These are phyloP conservation scores for Carallia pectinifolia DNA, from an alignment of 345 rosid genomes.

Conservation along the genomic window DNA sequence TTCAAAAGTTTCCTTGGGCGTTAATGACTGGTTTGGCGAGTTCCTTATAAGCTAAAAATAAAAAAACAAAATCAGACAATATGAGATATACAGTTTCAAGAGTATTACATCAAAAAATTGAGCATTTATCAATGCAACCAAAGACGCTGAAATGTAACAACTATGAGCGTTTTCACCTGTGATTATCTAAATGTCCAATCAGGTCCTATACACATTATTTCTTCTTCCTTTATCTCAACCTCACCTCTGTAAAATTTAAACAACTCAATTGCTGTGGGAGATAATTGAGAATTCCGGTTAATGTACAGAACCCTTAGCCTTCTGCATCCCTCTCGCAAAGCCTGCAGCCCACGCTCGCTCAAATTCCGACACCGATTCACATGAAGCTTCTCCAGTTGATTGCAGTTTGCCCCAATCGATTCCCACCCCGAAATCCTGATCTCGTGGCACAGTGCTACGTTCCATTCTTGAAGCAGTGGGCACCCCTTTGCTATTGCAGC, in stretches of 20 bases:
- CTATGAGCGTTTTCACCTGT: background rate
- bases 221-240: conserved; percentile 44
- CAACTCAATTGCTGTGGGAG: conserved; percentile 41
- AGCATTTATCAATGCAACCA: no score
- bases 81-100: no score
- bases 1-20: no score
- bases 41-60: no score
- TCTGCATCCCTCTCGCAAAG: conserved; percentile 59
- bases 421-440: conserved; percentile 63
- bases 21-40: no score
- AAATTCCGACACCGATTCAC: conserved; percentile 66
- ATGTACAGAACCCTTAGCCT: conserved; percentile 50
- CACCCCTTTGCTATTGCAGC: conserved; percentile 69
- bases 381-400: conserved; percentile 56
- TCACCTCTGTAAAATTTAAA: conserved; percentile 49
- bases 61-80: no score
- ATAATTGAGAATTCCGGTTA: conserved; percentile 29
- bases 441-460: conserved; percentile 60
- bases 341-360: conserved; percentile 58
- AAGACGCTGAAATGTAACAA: no score
- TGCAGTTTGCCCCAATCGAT: conserved; percentile 51
- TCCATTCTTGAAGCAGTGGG: conserved; percentile 68
- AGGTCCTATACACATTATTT: conserved; percentile 51
- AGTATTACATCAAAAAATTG: no score
- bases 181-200: conserved; percentile 38